A percentile compares a stretch with the other conserved stretches of the same genome.
Conservation (phyloP, 23 red algal genomes). For the Gracilariopsis chorda region DNA sequence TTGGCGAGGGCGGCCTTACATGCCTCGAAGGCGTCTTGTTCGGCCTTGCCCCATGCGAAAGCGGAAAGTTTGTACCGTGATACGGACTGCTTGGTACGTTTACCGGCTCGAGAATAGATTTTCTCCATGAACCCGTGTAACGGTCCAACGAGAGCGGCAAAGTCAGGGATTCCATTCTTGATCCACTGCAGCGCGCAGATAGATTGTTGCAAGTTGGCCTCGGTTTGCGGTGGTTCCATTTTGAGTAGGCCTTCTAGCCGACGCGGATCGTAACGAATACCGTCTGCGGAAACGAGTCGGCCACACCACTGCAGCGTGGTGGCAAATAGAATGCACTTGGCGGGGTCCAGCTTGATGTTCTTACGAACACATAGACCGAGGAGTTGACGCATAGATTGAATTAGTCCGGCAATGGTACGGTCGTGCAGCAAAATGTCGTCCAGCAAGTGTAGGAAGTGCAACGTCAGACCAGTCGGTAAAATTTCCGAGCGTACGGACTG, state of each 20-base stretch:
- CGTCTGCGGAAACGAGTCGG: neutral
- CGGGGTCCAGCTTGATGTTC: slow-evolving; percentile 34
- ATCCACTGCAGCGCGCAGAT: neutral
- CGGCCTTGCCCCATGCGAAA: neutral
- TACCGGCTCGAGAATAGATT: neutral
- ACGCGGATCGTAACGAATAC: neutral
- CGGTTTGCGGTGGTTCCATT: slow-evolving; percentile 15
- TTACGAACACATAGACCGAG: neutral
- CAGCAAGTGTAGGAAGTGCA: neutral
- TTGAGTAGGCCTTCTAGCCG: neutral
- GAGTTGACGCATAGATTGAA: neutral
- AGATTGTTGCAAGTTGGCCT: slow-evolving; percentile 3
- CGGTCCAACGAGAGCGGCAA: neutral
- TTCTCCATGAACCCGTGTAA: neutral
- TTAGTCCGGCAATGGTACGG: neutral
- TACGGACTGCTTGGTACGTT: neutral
- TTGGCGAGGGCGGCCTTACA: neutral
- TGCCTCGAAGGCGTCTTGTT: neutral
- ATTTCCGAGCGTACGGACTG: neutral
- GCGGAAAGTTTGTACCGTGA: neutral
- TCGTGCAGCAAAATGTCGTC: neutral
- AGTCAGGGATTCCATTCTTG: neutral
- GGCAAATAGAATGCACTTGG: neutral
- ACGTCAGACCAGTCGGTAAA: neutral
- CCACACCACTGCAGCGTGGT: neutral